Conservation (phyloP, 176 grass and related monocot genomes). For the Ananas comosus region DNA sequence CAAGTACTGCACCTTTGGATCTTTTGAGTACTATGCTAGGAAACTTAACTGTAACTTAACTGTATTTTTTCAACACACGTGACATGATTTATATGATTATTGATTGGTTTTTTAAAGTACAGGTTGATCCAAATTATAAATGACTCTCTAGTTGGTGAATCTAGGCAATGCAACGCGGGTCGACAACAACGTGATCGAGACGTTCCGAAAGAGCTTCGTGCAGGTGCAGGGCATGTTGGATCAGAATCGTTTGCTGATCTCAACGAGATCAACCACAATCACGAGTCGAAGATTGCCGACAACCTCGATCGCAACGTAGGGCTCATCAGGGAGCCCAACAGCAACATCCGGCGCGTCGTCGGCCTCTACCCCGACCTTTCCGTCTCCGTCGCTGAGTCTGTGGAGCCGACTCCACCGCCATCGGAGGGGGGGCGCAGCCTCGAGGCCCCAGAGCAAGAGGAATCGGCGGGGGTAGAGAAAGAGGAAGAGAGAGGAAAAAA, state of each 20-base stretch:
- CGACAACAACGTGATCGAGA: conserved; percentile 54
- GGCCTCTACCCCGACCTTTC: conserved; percentile 78
- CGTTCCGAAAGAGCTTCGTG: conserved; percentile 77
- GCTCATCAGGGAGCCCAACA: conserved; percentile 77
- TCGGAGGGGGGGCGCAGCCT: conserved; percentile 19
- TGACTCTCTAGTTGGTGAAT: neutral
- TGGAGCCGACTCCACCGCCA: neutral
- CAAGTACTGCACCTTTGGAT: too few species aligned
- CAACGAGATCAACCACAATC: conserved; percentile 80
- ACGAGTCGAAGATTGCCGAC: conserved; percentile 62
- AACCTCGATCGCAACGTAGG: conserved; percentile 61
- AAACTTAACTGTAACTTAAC: too few species aligned
- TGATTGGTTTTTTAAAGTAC: too few species aligned
- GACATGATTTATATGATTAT: too few species aligned
- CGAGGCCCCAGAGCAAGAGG: neutral
- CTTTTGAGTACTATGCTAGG: too few species aligned
- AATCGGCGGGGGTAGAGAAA: too few species aligned
- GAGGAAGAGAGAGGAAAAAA: too few species aligned
- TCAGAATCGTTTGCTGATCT: conserved; percentile 65
- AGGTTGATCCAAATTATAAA: neutral
- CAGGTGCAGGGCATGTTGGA: conserved; percentile 72
- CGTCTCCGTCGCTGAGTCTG: conserved; percentile 39
- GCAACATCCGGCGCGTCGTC: conserved; percentile 74
- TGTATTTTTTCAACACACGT: too few species aligned
- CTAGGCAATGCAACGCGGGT: neutral